These are phyloP conservation scores for Xylariomycetidae sp. DNA, from an alignment of 2,329 filamentous ascomycete species.

Conservation along the genomic window DNA sequence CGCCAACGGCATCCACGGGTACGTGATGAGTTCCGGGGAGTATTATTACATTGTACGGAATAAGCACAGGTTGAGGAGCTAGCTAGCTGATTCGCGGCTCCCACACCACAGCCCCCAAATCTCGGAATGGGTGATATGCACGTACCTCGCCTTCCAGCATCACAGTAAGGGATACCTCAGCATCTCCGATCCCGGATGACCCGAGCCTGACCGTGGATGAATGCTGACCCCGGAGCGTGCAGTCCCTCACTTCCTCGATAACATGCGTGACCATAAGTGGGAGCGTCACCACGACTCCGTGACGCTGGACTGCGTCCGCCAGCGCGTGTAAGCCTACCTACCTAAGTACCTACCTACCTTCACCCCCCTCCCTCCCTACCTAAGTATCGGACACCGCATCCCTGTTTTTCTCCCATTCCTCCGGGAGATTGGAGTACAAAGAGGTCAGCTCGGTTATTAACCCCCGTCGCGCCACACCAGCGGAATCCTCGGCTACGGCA, in stretches of 20 bases:
- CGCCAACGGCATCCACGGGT: constrained; percentile 54
- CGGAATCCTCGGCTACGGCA: constrained; percentile 38
- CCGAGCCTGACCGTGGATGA: neutral
- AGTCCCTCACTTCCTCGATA: constrained; percentile 40
- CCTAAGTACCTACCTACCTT: too few relatives aligned
- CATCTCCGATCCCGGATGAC: too few relatives aligned
- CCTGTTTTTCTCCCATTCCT: too few relatives aligned
- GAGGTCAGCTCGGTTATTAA: too few relatives aligned
- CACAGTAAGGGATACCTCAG: constrained; percentile 29
- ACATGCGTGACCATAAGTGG: constrained; percentile 40
- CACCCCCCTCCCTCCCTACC: too few relatives aligned
- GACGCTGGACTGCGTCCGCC: constrained; percentile 39
- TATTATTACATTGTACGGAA: constrained; percentile 4
- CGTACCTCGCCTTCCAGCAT: constrained; percentile 44
- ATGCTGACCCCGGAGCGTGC: neutral
- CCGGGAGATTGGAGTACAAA: too few relatives aligned
- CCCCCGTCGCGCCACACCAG: constrained; percentile 12
- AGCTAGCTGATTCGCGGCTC: neutral
- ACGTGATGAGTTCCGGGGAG: constrained; percentile 14
- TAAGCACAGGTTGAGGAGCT: too few relatives aligned
- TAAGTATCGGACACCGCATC: too few relatives aligned
- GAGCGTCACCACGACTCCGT: constrained; percentile 29
- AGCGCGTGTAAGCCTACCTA: constrained; percentile 40
- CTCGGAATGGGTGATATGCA: constrained; percentile 49
- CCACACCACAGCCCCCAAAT: constrained; percentile 43